Evolutionary conservation across 208 protist genomes (phyloP).

Genomic region (Crithidia expoeki): DNA sequence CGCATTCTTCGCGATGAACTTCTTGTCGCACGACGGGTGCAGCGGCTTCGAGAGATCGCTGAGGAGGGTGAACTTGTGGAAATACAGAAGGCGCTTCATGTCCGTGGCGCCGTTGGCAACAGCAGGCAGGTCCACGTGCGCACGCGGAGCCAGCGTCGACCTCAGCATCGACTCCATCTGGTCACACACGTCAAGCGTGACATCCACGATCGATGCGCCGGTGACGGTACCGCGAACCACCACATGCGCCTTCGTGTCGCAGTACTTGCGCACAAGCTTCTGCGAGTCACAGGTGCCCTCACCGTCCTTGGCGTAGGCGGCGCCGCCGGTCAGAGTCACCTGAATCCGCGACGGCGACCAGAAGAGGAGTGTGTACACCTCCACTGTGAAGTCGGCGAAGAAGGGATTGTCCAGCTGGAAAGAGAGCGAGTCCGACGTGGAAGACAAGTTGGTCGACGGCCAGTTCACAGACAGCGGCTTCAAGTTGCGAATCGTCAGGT

Average conservation of each 20-base stretch:
- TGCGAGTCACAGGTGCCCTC: constrained; percentile 3
- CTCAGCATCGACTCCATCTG: neutral
- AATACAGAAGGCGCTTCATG: constrained; percentile 2
- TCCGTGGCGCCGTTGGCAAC: neutral
- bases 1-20: constrained; percentile 15
- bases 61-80: constrained; percentile 8
- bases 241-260: constrained; percentile 5
- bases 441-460: constrained; percentile 8
- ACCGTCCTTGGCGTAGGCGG: neutral
- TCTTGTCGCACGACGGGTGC: neutral
- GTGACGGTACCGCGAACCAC: constrained; percentile 2
- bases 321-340: constrained; percentile 12
- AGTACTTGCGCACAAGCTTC: neutral
- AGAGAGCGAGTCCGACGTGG: constrained; percentile 1
- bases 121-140: neutral
- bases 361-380: constrained; percentile 20
- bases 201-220: constrained; percentile 1
- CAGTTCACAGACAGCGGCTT: constrained; percentile 14
- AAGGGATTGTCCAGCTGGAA: constrained; percentile 12
- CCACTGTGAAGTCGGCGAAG: neutral
- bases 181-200: constrained; percentile 11
- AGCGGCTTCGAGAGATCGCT: constrained; percentile 2
- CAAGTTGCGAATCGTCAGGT: constrained; percentile 9
- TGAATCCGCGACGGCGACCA: constrained; percentile 11
- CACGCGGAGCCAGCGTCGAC: neutral